These are phyloP conservation scores for Sporothrix protearum DNA, from an alignment of 2,329 filamentous ascomycete genomes.

Conservation along the genomic window DNA sequence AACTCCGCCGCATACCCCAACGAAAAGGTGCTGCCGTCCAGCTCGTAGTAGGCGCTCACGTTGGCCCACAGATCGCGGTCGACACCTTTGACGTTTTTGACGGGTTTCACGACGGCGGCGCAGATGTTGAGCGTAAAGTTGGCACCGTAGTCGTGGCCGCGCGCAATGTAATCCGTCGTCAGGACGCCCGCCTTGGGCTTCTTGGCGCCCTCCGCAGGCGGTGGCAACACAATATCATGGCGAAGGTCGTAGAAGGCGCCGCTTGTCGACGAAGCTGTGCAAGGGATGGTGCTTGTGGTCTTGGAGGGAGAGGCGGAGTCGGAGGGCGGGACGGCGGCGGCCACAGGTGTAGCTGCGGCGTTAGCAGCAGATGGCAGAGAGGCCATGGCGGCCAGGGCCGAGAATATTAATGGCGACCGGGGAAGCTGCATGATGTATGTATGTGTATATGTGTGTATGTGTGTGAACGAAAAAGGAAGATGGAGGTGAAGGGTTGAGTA, in stretches of 20 bases:
- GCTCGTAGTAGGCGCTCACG: slow-evolving; percentile 73
- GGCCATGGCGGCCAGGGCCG: slow-evolving; percentile 20
- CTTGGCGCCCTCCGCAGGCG: slow-evolving; percentile 43
- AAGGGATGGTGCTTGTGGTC: slow-evolving; percentile 45
- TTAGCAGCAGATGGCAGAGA: slow-evolving; percentile 1
- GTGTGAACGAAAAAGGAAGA: not conserved
- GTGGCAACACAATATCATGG: slow-evolving; percentile 48
- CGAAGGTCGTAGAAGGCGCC: slow-evolving; percentile 59
- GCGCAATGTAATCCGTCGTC: slow-evolving; percentile 57
- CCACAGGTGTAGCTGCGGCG: not conserved
- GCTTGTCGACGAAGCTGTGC: slow-evolving; percentile 54
- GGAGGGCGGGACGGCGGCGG: not conserved
- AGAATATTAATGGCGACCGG: slow-evolving; percentile 13
- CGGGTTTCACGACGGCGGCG: slow-evolving; percentile 65
- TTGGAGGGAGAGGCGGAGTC: slow-evolving; percentile 21
- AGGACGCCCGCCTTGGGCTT: slow-evolving; percentile 44
- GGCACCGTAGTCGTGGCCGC: slow-evolving; percentile 71
- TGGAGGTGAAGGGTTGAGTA: not conserved
- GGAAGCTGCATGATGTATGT: slow-evolving; percentile 23
- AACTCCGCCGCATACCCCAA: slow-evolving; percentile 57
- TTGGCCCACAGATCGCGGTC: slow-evolving; percentile 62
- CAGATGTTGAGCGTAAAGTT: slow-evolving; percentile 87
- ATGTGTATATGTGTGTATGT: not conserved
- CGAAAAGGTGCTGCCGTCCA: slow-evolving; percentile 64
- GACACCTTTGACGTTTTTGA: slow-evolving; percentile 62